A percentile compares a stretch with the other conserved stretches of the same genome.
Evolutionary conservation across 441 rosid species (phyloP).

Genomic region (Aleurites moluccanus): DNA sequence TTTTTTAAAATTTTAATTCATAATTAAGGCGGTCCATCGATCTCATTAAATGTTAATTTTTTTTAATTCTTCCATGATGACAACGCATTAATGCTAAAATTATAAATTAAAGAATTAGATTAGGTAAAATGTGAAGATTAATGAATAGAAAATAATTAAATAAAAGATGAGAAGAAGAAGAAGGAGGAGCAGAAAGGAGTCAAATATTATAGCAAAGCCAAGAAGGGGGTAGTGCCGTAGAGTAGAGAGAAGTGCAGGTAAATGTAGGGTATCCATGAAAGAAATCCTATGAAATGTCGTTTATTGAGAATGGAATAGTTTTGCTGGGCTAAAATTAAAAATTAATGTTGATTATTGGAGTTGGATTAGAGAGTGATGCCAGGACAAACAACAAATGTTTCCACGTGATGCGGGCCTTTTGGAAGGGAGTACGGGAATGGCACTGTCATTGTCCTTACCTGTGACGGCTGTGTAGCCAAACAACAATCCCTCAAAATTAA

Average conservation of each 20-base stretch:
- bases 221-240: neutral
- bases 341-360: neutral
- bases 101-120: neutral
- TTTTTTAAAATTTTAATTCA: too few relatives aligned
- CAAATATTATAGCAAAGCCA: neutral
- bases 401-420: constrained; percentile 80
- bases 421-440: constrained; percentile 57
- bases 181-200: neutral
- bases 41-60: too few relatives aligned
- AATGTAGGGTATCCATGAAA: constrained; percentile 19
- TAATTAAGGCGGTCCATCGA: too few relatives aligned
- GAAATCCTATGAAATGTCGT: constrained; percentile 30
- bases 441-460: constrained; percentile 74
- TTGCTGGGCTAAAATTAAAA: neutral
- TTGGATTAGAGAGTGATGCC: constrained; percentile 23
- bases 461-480: constrained; percentile 50
- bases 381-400: constrained; percentile 42
- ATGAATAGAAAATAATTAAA: too few relatives aligned
- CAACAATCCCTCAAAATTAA: neutral
- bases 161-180: neutral
- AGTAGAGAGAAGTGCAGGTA: neutral
- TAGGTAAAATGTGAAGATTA: neutral
- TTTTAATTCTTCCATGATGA: too few relatives aligned
- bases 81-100: too few relatives aligned
- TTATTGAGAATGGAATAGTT: constrained; percentile 19